Evolutionary conservation across 2,329 filamentous ascomycete species (phyloP).

Genomic region (Epichloe typhina): DNA sequence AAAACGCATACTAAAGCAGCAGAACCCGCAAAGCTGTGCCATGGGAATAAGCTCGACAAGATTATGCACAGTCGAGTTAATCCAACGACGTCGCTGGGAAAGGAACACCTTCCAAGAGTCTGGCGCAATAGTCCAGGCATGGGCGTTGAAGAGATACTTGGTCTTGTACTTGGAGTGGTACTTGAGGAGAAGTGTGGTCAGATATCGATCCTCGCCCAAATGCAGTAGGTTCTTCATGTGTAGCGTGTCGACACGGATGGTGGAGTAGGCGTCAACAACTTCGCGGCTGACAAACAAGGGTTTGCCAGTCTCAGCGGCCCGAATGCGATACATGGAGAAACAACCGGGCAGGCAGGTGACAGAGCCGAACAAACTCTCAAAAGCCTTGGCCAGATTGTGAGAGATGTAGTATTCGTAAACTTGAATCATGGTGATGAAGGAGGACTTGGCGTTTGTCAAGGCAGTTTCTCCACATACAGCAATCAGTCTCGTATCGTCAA

Average conservation of each 20-base stretch:
- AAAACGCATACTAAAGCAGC: conserved; percentile 99
- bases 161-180: conserved; percentile 92
- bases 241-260: conserved; percentile 91
- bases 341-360: conserved; percentile 97
- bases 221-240: conserved; percentile 99
- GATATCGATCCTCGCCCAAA: conserved; percentile 91
- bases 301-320: conserved; percentile 86
- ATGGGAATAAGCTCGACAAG: conserved; percentile 89
- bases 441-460: conserved; percentile 82
- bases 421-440: conserved; percentile 97
- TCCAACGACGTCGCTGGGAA: conserved; percentile 97
- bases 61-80: conserved; percentile 98
- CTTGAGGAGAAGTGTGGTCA: conserved; percentile 90
- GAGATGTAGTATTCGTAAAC: conserved; percentile 99
- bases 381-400: conserved; percentile 91
- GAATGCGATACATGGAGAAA: conserved; percentile 98
- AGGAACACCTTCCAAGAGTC: conserved; percentile 91
- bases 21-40: conserved; percentile 94
- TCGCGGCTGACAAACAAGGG: conserved; percentile 92
- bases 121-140: conserved; percentile 94
- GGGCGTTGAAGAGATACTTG: conserved; percentile 84
- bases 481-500: conserved; percentile 86
- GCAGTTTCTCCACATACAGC: conserved; percentile 91
- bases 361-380: conserved; percentile 91
- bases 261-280: conserved; percentile 74